phyloP scores from a whole-genome alignment of 805 yeast genomes.

The Saturnispora besseyi region DNA sequence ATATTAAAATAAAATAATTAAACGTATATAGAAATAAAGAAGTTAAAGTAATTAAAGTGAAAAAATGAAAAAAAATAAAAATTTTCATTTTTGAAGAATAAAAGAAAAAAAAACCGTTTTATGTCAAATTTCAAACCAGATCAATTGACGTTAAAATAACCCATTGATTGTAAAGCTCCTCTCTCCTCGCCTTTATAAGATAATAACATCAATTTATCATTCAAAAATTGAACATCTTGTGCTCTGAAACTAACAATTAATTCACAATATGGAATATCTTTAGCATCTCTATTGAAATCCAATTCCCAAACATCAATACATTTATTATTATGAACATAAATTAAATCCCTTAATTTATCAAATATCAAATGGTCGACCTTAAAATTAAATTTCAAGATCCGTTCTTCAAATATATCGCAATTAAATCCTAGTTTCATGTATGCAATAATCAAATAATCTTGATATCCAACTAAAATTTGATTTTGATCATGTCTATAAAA shows the following conservation, averaged over 20 bases:
- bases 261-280: slow-evolving; percentile 5
- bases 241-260: slow-evolving; percentile 2
- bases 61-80: neutral
- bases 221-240: neutral
- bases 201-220: neutral
- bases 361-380: neutral
- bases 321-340: neutral
- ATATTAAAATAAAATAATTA: neutral
- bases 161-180: neutral
- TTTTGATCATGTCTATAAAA: slow-evolving; percentile 6
- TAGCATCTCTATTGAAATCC: slow-evolving; percentile 6
- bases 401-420: slow-evolving; percentile 8
- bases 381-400: slow-evolving; percentile 6
- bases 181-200: neutral
- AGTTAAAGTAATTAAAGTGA: neutral
- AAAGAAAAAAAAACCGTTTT: neutral
- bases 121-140: neutral
- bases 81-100: neutral
- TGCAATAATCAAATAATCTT: slow-evolving; percentile 1
- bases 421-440: slow-evolving; percentile 2
- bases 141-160: neutral
- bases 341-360: neutral
- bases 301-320: slow-evolving; percentile 6
- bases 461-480: slow-evolving; percentile 1
- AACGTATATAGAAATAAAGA: neutral